Conservation (phyloP, 345 rosid genomes). For the Trapa bicornis region DNA sequence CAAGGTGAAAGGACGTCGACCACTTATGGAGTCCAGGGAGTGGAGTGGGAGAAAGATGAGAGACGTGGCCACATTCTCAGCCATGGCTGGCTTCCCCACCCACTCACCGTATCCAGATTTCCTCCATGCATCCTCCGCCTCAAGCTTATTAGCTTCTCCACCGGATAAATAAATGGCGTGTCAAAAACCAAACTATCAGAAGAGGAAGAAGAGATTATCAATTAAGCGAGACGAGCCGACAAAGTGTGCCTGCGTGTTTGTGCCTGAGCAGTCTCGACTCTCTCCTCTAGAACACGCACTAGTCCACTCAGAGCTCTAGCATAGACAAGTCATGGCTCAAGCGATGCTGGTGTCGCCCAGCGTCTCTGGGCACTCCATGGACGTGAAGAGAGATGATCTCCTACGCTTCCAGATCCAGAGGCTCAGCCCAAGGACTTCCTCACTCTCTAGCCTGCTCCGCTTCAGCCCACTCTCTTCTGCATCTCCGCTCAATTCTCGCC, state of each 20-base stretch:
- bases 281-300: too few species aligned
- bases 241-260: neutral
- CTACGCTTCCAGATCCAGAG: conserved; percentile 41
- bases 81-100: neutral
- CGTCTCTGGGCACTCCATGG: conserved; percentile 34
- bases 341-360: conserved; percentile 71
- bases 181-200: neutral
- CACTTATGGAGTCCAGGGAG: neutral
- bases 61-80: conserved; percentile 1
- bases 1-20: neutral
- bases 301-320: too few species aligned
- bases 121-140: conserved; percentile 5
- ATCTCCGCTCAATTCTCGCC: conserved; percentile 10
- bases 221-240: neutral
- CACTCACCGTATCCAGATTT: conserved; percentile 3
- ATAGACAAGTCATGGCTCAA: conserved; percentile 41
- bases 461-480: conserved; percentile 21
- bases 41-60: neutral
- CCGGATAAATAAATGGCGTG: too few species aligned
- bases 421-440: conserved; percentile 25
- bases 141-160: neutral
- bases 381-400: conserved; percentile 12
- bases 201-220: neutral
- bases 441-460: conserved; percentile 27
- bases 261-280: neutral